These are phyloP conservation scores for Pyronema omphalodes DNA, from an alignment of 495 filamentous ascomycete species.

Conservation along the genomic window DNA sequence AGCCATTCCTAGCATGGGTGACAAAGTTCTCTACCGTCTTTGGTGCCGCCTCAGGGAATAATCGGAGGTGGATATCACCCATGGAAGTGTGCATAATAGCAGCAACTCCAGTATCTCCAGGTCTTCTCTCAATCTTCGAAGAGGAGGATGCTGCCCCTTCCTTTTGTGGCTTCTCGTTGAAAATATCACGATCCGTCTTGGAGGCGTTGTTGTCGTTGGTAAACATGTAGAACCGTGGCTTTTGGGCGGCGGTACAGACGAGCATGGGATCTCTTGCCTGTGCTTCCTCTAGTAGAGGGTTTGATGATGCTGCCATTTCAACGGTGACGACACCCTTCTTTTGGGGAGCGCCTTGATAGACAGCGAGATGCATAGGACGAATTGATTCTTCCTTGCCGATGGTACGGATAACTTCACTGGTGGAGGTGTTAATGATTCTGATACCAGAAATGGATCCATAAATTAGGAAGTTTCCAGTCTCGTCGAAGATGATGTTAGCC, in stretches of 20 bases:
- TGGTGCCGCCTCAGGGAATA: constrained; percentile 84
- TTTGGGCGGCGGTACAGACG: constrained; percentile 62
- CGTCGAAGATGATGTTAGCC: constrained; percentile 81
- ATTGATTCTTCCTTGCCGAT: constrained; percentile 81
- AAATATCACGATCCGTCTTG: constrained; percentile 73
- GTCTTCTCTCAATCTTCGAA: constrained; percentile 32
- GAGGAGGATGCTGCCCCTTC: constrained; percentile 14
- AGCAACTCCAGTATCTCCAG: constrained; percentile 49
- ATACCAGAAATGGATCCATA: constrained; percentile 78
- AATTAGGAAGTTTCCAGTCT: constrained; percentile 85
- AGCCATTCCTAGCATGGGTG: constrained; percentile 68
- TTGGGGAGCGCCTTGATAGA: constrained; percentile 93
- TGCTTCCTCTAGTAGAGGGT: constrained; percentile 83
- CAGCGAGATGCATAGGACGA: constrained; percentile 55
- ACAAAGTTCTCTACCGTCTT: constrained; percentile 98
- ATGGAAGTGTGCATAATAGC: constrained; percentile 83
- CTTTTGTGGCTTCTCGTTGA: constrained; percentile 73
- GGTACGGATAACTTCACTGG: constrained; percentile 71
- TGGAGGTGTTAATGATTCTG: constrained; percentile 88
- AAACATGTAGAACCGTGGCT: constrained; percentile 95
- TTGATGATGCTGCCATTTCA: constrained; percentile 90
- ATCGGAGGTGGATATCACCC: constrained; percentile 83
- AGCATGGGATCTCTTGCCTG: constrained; percentile 84
- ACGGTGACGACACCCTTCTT: constrained; percentile 83
- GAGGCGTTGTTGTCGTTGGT: constrained; percentile 72